Conservation (phyloP, 2,329 filamentous ascomycete species). For the Fusarium papillatum region DNA sequence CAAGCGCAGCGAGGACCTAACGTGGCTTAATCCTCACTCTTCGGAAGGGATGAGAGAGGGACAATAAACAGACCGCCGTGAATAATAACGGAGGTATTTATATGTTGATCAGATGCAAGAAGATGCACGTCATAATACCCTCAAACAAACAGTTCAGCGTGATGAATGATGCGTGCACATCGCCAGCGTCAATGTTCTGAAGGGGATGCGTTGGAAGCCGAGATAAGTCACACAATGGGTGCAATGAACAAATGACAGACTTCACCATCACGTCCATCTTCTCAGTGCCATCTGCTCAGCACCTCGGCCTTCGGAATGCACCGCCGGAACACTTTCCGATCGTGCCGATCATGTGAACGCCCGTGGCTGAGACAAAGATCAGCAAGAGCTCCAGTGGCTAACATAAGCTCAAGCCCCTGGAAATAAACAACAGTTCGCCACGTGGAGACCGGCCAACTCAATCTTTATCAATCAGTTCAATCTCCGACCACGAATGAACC, state of each 20-base stretch:
- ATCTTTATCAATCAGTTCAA: conserved; percentile 3
- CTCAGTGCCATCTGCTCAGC: neutral
- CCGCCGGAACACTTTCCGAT: neutral
- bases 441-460: neutral
- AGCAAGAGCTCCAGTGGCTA: neutral
- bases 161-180: neutral
- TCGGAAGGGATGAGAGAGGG: neutral
- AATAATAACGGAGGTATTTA: neutral
- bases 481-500: neutral
- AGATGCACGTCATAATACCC: neutral
- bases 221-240: neutral
- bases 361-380: neutral
- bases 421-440: neutral
- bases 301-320: neutral
- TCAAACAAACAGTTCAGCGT: neutral
- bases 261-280: neutral
- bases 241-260: neutral
- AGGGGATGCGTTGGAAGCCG: neutral
- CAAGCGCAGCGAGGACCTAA: neutral
- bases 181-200: neutral
- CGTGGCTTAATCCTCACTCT: neutral
- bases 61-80: neutral
- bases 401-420: neutral
- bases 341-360: neutral
- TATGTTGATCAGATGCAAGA: neutral